Base-by-base conservation (phyloP, 805 yeast genomes). In the Sungouiozyma intestinalis region DNA sequence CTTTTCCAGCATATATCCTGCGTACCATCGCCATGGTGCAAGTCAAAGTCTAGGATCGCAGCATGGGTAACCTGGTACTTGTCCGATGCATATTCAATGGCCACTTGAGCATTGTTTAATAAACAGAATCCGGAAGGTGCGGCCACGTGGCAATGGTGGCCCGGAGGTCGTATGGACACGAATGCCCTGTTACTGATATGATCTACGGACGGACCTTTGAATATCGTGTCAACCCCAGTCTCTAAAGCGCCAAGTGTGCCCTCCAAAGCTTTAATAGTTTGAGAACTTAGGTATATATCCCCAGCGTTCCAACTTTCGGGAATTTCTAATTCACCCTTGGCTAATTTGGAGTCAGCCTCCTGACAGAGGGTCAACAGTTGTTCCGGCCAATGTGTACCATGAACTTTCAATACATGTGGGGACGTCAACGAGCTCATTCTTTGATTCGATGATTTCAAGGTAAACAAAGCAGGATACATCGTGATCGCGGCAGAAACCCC, bases 11-110 rank as follows among this genome's bases (percentile, higher is more conserved):
- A 78, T 20, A 85, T 80, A 58, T 85, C 94, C 52, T 85, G 94
- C 5, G 85, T 74, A 13, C 95, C 95, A 60, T 85, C 95, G 15
- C 94, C 95, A 55, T 85, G 95, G 55, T 85, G 95, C 35, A 85
- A 67, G 58, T 85, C 95, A 47, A 85, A 80, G 58, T 85, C 95
- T 24, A 85, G 62, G 16, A 85, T 81, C 0, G 81, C 87, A 15
- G 86, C 86, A 63, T 85, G 94, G 1, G 90, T 79, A 2, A 85
- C 77, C 2, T 69, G 76, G 51, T 81, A 74, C 6, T 66, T 58
- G 35, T 66, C 73, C 41, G 68, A 71, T 1, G 94, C 94, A 54
- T 85, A 85, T 53, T 83, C 88, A 19, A 82, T 76, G 2, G 82
- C 85, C 29, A 85, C 76, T 45, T 85, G 94, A 0, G 81, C 94